Conservation (phyloP, 2,329 filamentous ascomycete genomes). For the Dactylellina sp. region DNA sequence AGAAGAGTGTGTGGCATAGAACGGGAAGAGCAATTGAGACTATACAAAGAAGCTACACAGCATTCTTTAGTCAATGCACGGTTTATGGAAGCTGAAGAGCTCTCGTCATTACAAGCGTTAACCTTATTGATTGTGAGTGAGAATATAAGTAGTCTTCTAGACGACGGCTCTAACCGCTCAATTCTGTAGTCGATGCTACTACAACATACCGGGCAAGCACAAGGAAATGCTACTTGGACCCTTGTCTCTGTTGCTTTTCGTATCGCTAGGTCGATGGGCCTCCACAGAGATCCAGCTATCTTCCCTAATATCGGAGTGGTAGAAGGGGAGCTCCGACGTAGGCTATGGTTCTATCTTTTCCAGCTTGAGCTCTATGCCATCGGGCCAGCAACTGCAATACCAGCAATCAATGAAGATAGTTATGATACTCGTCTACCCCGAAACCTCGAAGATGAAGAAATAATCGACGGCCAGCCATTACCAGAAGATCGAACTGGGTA, state of each 20-base stretch:
- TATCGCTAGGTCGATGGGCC: slow-evolving; percentile 51
- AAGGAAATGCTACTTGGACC: slow-evolving; percentile 47
- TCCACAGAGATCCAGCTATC: slow-evolving; percentile 52
- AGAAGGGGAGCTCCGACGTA: slow-evolving; percentile 49
- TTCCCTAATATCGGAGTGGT: slow-evolving; percentile 50
- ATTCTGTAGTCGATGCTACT: slow-evolving; percentile 42
- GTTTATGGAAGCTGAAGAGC: slow-evolving; percentile 54
- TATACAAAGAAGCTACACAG: slow-evolving; percentile 52
- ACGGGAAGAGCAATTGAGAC: slow-evolving; percentile 42
- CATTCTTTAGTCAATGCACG: slow-evolving; percentile 47
- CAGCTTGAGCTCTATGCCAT: slow-evolving; percentile 52
- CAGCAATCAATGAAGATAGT: slow-evolving; percentile 51
- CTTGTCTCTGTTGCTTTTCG: slow-evolving; percentile 49
- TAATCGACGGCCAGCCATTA: slow-evolving; percentile 49
- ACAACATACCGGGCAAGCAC: slow-evolving; percentile 42
- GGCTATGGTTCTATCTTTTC: slow-evolving; percentile 54
- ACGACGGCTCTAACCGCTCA: background rate
- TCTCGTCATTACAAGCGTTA: slow-evolving; percentile 46
- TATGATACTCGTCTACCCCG: slow-evolving; percentile 45
- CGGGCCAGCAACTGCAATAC: slow-evolving; percentile 48
- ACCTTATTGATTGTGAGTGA: slow-evolving; percentile 52
- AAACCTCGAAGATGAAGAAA: slow-evolving; percentile 50
- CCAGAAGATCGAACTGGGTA: slow-evolving; percentile 43
- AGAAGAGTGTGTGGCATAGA: slow-evolving; percentile 45
- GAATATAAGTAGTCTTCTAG: background rate